Evolutionary conservation across 129 eudicot genomes (phyloP), one percentile per base, ranked within the genome.

Genomic region (Saposhnikovia divaricata): DNA sequence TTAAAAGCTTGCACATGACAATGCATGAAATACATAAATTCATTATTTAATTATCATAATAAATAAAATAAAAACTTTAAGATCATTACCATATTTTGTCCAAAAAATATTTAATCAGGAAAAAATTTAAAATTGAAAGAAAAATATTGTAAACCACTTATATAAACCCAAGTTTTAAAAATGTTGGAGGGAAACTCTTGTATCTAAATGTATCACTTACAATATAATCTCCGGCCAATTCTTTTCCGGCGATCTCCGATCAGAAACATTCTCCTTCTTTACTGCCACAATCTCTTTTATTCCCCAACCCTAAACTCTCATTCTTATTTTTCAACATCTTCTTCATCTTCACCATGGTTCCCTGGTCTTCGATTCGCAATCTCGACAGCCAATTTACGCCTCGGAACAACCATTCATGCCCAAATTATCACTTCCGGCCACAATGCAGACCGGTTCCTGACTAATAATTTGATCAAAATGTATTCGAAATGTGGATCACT

Each of bases 321-420:
- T 23, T 34, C 47, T 19, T 4, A 77, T 43, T 63, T 83, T 9
- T 78, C 87, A 37, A 75, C 84, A 39, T 81, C 89, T 39, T 81
- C 84, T 40, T 74, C 85, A 27, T 75, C 82, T 25, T 82, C 86
- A 18, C 83, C 84, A 78, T 87, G 86, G 83, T 83, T 85, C 61
- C 79, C 88, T 72, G 77, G 78, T 77, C 80, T 85, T 59, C 85
- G 88, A 74, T 65, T 84, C 3, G 88, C 87, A 81, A 85, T 85
- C 59, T 63, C 81, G 25, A 75, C 59, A 74, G 19, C 46, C 63
- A 78, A 87, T 83, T 76, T 85, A 66, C 83, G 47, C 4, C 70
- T 85, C n/a, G 85, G 83, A 5, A 71, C 83, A 71, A 47, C 83
- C 39, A 78, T 73, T 10, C 88, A 87, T 74, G 83, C 88, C 50